Base-by-base conservation (phyloP, 2,329 filamentous ascomycete species). In the Fusarium sp. region DNA sequence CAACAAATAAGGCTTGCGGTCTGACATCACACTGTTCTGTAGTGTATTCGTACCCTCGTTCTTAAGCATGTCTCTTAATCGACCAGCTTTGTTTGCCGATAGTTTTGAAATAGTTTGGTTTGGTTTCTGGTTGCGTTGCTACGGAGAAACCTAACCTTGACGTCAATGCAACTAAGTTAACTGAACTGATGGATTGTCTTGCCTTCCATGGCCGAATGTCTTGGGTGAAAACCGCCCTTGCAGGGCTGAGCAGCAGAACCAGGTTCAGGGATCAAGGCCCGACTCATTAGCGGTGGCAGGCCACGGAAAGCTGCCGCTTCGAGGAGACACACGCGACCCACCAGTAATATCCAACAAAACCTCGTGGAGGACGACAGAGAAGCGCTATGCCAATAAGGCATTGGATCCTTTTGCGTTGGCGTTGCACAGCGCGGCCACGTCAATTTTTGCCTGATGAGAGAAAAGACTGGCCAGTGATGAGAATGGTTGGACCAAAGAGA, bases 341-440 rank as follows among this genome's bases (percentile, higher is more conserved):
- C 62, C 49, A 41, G 49, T 53, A 43, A 53, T 53, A n/a, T 52
- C 18, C 40, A 66, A 52, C 22, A 48, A 63, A 54, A 47, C 34
- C 58, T 38, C 58, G 45, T 57, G 59, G 43, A 67, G 45, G 48
- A 49, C 49, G 53, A 56, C 46, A 55, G 34, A 53, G 58, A 27
- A 34, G 20, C 45, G 30, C 51, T 58, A 68, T 30, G 45, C 58
- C 61, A 68, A 55, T 57, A 47, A 53, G 51, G 62, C 44, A 58
- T 43, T 54, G 52, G 48, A 48, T 24, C 29, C 29, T 46, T 44
- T 58, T 71, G 45, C 25, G 56, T 54, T 71, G 64, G 65, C 48
- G 49, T 69, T 29, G 20, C 45, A 69, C 68, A 65, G 22, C 64
- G 43, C 27, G 67, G 68, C 68, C 68, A 71, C 69, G 60, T 69